Conservation (phyloP, 1,284 basidiomycete species). For the Moesziomyces sp. region DNA sequence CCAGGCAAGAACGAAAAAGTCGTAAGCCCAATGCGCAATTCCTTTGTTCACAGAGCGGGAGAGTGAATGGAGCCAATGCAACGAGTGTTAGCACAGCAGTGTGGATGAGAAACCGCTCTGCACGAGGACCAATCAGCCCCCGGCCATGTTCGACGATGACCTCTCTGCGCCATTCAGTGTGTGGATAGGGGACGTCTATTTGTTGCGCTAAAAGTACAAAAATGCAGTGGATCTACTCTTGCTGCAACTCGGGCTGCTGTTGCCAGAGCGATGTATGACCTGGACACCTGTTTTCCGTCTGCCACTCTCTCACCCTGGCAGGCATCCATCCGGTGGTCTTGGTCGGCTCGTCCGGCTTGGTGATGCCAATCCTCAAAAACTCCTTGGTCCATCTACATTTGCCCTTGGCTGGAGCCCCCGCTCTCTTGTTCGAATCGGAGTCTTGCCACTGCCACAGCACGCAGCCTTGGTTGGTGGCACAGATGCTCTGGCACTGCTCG, state of each 20-base stretch:
- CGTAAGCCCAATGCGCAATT: not conserved
- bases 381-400: conserved; percentile 29
- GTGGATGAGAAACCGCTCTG: no score
- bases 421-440: not conserved
- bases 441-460: conserved; percentile 35
- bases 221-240: not conserved
- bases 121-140: no score
- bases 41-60: no score
- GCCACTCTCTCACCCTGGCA: conserved; percentile 20
- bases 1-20: not conserved
- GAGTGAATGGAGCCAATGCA: no score
- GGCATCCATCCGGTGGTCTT: conserved; percentile 40
- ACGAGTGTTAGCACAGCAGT: no score
- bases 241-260: not conserved
- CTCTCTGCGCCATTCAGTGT: no score
- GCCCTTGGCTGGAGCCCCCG: conserved; percentile 1
- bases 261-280: conserved; percentile 8
- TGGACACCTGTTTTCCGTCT: conserved; percentile 1
- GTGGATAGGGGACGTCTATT: no score
- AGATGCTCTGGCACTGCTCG: conserved; percentile 13
- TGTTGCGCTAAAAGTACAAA: no score
- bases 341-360: conserved; percentile 9
- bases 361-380: conserved; percentile 30
- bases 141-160: no score
- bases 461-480: conserved; percentile 7